Evolutionary conservation across 768 basidiomycete species (phyloP), one percentile per base, ranked within the genome.

Genomic region (Xerocomellus dryophilus): DNA sequence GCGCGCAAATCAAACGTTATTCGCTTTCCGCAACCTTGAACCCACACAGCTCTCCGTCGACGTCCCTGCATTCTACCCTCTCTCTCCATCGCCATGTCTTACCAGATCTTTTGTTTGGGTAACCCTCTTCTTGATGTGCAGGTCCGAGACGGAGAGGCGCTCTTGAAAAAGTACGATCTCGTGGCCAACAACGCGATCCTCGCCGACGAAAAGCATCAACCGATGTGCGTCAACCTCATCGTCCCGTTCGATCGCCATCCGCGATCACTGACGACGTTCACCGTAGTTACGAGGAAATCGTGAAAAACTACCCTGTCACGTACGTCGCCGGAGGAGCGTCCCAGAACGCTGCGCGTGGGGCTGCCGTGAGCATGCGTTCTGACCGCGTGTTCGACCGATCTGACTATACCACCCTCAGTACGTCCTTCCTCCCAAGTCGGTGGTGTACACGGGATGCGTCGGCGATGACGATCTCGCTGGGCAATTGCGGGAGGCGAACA

Each of bases 111-210:
- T 75, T 91, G 86, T 76, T 76, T 98, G 75, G 96, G 96, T 40
- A 98, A 98, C 74, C 96, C 96, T 63, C 80, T 98, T 68, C 87
- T 98, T 47, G 95, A 99, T 71, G 88, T 99, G 76, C 94, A 96
- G 74, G 93, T 96, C 66, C 83, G 76, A 57, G 80, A 91, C 57
- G 93, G 90, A 46, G 92, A 95, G 67, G 78, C 78, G 31, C 80
- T 98, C 39, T 78, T 98, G 52, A 76, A 87, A 65, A 98, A 97
- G 73, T 99, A 98, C 68, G 81, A 74, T 54, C 82, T 99, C 65
- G 91, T 92, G 67, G 79, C 93, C 50, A 95, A 99, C 77, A 91
- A 99, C 71, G 96, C 97, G 43, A 94, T 98, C 71, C 81, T 99
- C 52, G 96, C 95, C 2, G 88, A 86, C 60, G 88, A 86, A 55